Evolutionary conservation across 768 basidiomycete species (phyloP), one percentile per base, ranked within the genome.

Genomic region (Tricholoma flavovirens): DNA sequence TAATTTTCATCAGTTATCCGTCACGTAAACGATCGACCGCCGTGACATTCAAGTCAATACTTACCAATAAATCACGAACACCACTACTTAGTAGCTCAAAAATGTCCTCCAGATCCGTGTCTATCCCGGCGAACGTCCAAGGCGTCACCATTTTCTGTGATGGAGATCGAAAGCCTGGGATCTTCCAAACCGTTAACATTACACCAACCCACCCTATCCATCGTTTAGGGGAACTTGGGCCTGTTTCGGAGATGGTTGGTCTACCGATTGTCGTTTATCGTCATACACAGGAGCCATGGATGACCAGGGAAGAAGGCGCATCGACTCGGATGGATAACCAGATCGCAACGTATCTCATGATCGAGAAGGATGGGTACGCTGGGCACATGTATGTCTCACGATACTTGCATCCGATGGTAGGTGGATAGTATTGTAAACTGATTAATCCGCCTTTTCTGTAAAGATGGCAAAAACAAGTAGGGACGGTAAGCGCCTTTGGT

Each of bases 261-360:
- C 55, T 56, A 3, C 56, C 56, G 8, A 26, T 60, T 19, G 40
- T 50, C 9, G 19, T 59, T 12, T 59, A 59, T 49, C 56, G 53
- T 46, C 59, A 60, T 29, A 40, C 33, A 15, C 35, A 32, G 17
- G 42, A 48, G 15, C 35, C 54, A 1, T 55, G 53, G 53, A 49
- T 49, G 35, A 17, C 22, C 17, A 49, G 50, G 24, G 12, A 9
- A 10, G 19, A 33, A 17, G 50, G 45, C 4, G 33, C 40, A 19
- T 29, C 24, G 4, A 26, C 24, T 26, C 24, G 24, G 24, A 12
- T 53, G 29, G 59, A 60, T 21, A 55, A 57, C 36, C 29, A 52
- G 40, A 60, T 60, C n/a, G 56, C 53, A n/a, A 60, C 56, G 11
- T 55, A 42, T n/a, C 50, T 57, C 24, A 60, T 57, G 56, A 60